Percentiles rank a stretch among this genome's conserved stretches.
phyloP scores from a whole-genome alignment of 768 basidiomycete genomes.

The Goffeauzyma gilvescens region DNA sequence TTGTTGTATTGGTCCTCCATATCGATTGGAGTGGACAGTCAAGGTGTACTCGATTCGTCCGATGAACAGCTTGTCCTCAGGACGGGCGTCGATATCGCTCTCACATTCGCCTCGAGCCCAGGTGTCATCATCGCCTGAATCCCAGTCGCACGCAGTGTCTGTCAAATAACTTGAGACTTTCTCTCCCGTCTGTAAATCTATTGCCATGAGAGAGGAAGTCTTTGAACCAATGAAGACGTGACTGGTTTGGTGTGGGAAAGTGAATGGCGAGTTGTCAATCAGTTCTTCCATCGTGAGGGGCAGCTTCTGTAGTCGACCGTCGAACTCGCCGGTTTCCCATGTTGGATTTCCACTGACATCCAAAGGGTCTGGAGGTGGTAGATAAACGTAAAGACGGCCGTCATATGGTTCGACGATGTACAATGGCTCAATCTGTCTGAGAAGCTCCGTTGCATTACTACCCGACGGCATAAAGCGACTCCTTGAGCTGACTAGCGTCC shows the following conservation, averaged over 20 bases:
- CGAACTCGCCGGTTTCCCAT: conserved; percentile 2
- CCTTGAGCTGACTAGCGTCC: no score
- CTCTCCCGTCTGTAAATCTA: conserved; percentile 34
- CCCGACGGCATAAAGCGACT: conserved; percentile 6
- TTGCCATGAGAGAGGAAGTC: conserved; percentile 48
- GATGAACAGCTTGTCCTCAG: conserved; percentile 38
- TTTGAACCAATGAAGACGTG: conserved; percentile 78
- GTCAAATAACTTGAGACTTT: conserved; percentile 11
- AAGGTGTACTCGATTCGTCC: conserved; percentile 73
- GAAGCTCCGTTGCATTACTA: conserved; percentile 26
- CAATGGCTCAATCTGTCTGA: conserved; percentile 41
- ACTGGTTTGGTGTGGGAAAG: conserved; percentile 48
- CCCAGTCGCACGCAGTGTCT: conserved; percentile 12
- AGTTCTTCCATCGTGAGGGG: conserved; percentile 82
- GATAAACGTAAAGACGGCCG: conserved; percentile 79
- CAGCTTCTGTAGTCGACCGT: conserved; percentile 49
- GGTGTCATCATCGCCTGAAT: conserved; percentile 31
- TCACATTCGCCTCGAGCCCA: conserved; percentile 38
- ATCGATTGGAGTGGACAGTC: conserved; percentile 50
- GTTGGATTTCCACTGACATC: no score
- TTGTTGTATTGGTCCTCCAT: conserved; percentile 41
- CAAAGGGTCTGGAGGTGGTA: no score
- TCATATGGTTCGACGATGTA: conserved; percentile 92
- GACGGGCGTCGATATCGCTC: conserved; percentile 12
- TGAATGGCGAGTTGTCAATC: conserved; percentile 69